Percentiles rank a stretch among this genome's conserved stretches.
These are phyloP conservation scores for Termitomyces titanicus DNA, from an alignment of 768 basidiomycete species.

Conservation along the genomic window DNA sequence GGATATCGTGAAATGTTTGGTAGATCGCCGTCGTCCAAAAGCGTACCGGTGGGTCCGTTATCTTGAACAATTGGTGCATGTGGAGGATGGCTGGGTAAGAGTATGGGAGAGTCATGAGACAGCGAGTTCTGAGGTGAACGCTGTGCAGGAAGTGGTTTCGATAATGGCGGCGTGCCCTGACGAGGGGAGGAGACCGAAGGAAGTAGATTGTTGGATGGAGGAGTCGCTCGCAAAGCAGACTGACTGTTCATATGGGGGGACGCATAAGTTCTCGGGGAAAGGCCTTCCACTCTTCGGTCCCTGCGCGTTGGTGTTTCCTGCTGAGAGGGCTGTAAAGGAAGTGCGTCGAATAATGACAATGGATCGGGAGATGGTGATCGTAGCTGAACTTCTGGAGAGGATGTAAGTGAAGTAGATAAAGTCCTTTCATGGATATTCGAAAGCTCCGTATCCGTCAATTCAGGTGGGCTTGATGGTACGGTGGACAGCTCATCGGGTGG, in stretches of 20 bases:
- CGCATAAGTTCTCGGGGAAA: background rate
- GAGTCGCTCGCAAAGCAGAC: background rate
- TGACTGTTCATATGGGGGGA: background rate
- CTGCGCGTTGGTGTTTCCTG: background rate
- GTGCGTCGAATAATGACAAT: conserved; percentile 6
- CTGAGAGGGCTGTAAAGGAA: background rate
- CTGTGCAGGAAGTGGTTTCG: background rate
- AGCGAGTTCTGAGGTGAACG: background rate
- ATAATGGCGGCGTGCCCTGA: background rate
- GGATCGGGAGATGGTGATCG: conserved; percentile 17
- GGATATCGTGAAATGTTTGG: conserved; percentile 39
- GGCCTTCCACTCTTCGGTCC: background rate
- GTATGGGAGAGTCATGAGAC: background rate
- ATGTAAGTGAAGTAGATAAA: conserved; percentile 10
- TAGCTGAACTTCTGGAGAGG: background rate
- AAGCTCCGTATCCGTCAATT: background rate
- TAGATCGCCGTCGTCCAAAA: background rate
- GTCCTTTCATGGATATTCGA: background rate
- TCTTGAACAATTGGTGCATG: conserved; percentile 1
- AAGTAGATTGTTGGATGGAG: background rate
- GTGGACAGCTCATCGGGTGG: background rate
- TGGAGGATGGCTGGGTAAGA: too few species aligned
- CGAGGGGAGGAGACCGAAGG: background rate
- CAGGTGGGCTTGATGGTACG: background rate
- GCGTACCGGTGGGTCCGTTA: background rate